Base-by-base conservation (phyloP, 306 rosid genomes). In the Hippophae gyantsensis region DNA sequence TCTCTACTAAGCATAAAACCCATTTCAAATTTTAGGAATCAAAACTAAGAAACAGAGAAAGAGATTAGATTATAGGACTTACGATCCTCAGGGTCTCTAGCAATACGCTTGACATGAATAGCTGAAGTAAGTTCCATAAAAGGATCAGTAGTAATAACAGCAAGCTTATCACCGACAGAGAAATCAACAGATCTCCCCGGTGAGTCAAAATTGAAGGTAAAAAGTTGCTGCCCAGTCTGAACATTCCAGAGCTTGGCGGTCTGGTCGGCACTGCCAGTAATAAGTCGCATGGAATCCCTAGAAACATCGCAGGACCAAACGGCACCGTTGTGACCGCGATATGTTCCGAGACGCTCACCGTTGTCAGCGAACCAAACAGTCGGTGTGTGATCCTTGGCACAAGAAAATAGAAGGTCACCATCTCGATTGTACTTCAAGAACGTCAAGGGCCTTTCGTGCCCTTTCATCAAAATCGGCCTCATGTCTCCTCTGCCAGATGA, bases 401-500 rank as follows among this genome's bases (percentile, higher is more conserved):
- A 87, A 7, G 96, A 87, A 65, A 92, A 92, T 7, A 90, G 87
- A 10, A 90, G 95, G 60, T 87, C 98, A 0, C 96, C 96, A 47
- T 90, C 98, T 13, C 89, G 67, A 77, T 90, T 90, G 77, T 85
- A 87, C 53, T 85, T 90, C 46, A 90, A 80, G 65, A 87, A 87
- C 0, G 98, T 90, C 57, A 90, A 59, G 27, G 98, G 98, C 95
- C 96, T 80, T 69, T 90, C 96, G 53, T 90, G 98, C 57, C 98
- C 98, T 69, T 90, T 90, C 98, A 90, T 90, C 82, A 90, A 54
- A 60, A 90, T 90, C 10, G 98, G 98, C 72, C 98, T 85, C 98
- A 90, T 90, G 23, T 3, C 14, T 12, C 6, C 13, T 49, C 8
- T 32, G 5, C 38, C 38, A 4, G 38, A 32, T 32, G 38, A 32